Evolutionary conservation across 2,329 filamentous ascomycete genomes (phyloP).

Genomic region (Xylaria arbuscula): DNA sequence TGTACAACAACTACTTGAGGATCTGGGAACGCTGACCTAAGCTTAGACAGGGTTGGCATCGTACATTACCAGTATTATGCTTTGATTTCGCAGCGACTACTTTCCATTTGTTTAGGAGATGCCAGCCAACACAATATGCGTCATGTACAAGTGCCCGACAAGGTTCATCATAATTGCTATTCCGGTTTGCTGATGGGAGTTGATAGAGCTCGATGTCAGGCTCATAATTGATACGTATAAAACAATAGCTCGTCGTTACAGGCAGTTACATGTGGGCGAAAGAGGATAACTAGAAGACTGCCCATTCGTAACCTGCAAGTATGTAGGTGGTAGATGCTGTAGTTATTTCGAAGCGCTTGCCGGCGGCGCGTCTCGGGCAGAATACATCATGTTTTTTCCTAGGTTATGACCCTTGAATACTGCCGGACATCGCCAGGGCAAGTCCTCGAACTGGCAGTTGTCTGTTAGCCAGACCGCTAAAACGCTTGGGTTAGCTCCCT

Average conservation of each 20-base stretch:
- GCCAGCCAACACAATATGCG: neutral
- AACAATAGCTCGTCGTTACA: neutral
- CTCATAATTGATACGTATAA: conserved; percentile 1
- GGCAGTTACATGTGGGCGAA: neutral
- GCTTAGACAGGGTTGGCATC: conserved; percentile 9
- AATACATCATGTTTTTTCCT: neutral
- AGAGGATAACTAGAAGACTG: neutral
- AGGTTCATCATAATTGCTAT: neutral
- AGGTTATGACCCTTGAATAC: conserved; percentile 13
- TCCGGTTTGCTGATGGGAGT: neutral
- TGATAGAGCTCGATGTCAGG: neutral
- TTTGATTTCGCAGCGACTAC: conserved; percentile 1
- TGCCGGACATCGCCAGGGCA: conserved; percentile 18
- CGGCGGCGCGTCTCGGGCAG: conserved; percentile 6
- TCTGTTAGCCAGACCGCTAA: conserved; percentile 23
- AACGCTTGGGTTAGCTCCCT: neutral
- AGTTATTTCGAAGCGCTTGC: neutral
- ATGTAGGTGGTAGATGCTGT: neutral
- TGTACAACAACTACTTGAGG: neutral
- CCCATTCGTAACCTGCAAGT: neutral
- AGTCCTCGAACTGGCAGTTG: conserved; percentile 8
- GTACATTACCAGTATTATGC: conserved; percentile 4
- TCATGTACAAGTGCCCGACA: conserved; percentile 13
- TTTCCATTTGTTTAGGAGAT: neutral
- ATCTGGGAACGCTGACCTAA: conserved; percentile 18